Evolutionary conservation across 345 rosid species (phyloP), one percentile per base, ranked within the genome.

Genomic region (Xanthoceras sorbifolium): DNA sequence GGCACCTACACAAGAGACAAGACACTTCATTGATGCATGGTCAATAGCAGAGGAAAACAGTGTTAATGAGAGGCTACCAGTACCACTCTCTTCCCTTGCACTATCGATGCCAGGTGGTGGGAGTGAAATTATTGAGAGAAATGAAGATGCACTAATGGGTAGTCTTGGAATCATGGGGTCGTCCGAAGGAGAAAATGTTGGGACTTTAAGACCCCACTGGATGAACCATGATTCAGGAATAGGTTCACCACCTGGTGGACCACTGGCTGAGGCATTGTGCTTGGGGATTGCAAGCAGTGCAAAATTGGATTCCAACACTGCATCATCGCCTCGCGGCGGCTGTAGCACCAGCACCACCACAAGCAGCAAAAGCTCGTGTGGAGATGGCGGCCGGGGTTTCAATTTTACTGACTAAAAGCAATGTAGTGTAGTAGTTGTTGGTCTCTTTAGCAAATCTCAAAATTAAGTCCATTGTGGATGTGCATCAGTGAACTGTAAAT

Each of bases 81-180:
- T 76, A 0, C 79, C 81, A 50, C 77, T 34, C 9, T 87, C 92
- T 54, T 86, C 91, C 20, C 86, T 94, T 66, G 84, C 89, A 48
- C 84, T 93, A 71, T 88, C 97, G 42, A 85, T 91, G 89, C 84
- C 84, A 32, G 87, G 88, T 79, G 89, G 85, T 79, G 89, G 85
- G 68, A 76, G 67, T 63, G 85, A 68, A 40, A 57, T 46, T 48
- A 66, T 48, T 38, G 82, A 82, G 20, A 82, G 78, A 31, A 79
- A 57, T 11, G 85, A 82, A 64, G 84, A 84, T 69, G 83, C 69
- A 15, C 69, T 78, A 36, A 78, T 77, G 82, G 73, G 79, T 22
- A 20, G 25, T 78, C 70, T 76, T 18, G 85, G 78, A 25, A 61
- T 48, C 48, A 42, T 73, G 74, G 78, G 84, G 28, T 72, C 78